Conservation (phyloP, 768 basidiomycete species). For the Pleurotus pulmonarius region DNA sequence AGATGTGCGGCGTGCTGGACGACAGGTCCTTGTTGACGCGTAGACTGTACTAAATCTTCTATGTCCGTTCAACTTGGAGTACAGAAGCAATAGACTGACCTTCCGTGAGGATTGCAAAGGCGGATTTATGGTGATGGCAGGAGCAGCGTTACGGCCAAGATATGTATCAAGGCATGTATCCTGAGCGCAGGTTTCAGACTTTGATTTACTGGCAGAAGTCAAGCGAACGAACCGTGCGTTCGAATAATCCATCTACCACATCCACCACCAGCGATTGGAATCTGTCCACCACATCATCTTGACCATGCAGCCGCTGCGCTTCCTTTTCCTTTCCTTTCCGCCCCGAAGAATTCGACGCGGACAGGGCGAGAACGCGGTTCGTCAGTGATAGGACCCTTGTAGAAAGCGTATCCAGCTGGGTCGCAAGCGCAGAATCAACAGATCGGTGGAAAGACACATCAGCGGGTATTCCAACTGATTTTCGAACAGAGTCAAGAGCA, state of each 20-base stretch:
- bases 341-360: slow-evolving; percentile 25
- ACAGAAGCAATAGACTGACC: not conserved
- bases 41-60: no score
- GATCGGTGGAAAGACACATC: slow-evolving; percentile 92
- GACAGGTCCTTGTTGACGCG: slow-evolving; percentile 22
- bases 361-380: slow-evolving; percentile 52
- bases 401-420: slow-evolving; percentile 68
- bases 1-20: slow-evolving; percentile 75
- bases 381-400: slow-evolving; percentile 61
- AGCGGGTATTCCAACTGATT: slow-evolving; percentile 56
- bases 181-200: slow-evolving; percentile 31
- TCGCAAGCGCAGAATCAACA: slow-evolving; percentile 67
- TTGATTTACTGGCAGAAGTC: not conserved
- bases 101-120: slow-evolving; percentile 16
- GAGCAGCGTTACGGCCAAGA: slow-evolving; percentile 64
- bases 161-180: slow-evolving; percentile 82
- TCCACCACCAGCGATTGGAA: no score
- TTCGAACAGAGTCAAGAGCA: slow-evolving; percentile 61
- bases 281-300: slow-evolving; percentile 83
- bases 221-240: slow-evolving; percentile 64
- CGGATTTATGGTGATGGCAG: slow-evolving; percentile 58
- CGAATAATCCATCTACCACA: slow-evolving; percentile 85
- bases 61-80: not conserved
- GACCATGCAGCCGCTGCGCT: slow-evolving; percentile 45
- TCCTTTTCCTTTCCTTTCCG: slow-evolving; percentile 47